These are phyloP conservation scores for Toxicodendron radicans DNA, from an alignment of 345 rosid species.

Conservation along the genomic window DNA sequence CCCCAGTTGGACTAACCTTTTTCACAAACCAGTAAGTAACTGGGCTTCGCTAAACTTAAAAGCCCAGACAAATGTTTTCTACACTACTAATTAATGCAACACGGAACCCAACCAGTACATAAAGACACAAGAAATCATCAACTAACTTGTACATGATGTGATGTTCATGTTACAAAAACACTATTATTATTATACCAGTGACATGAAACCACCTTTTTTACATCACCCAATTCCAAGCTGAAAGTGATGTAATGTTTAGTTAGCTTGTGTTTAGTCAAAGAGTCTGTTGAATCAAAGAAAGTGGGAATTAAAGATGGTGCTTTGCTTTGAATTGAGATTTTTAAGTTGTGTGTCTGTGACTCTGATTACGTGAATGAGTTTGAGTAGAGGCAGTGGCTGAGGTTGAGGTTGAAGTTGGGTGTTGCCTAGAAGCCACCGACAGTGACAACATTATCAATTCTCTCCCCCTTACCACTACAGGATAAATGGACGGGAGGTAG, in stretches of 20 bases:
- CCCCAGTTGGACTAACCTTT: too few relatives aligned
- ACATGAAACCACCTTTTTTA: too few relatives aligned
- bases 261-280: too few relatives aligned
- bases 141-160: not conserved
- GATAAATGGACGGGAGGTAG: constrained; percentile 17
- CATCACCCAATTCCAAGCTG: too few relatives aligned
- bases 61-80: not conserved
- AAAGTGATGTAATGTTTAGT: too few relatives aligned
- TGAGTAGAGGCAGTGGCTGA: not conserved
- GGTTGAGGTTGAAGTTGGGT: constrained; percentile 31
- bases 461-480: constrained; percentile 18
- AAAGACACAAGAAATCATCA: too few relatives aligned
- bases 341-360: too few relatives aligned
- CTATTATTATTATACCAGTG: too few relatives aligned
- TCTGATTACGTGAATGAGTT: not conserved
- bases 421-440: constrained; percentile 28
- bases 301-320: too few relatives aligned
- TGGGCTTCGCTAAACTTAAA: not conserved
- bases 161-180: too few relatives aligned
- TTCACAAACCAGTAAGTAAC: not conserved
- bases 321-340: too few relatives aligned
- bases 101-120: not conserved
- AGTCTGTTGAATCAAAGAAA: not conserved
- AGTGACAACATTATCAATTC: constrained; percentile 24
- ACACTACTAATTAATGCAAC: not conserved